phyloP scores from a whole-genome alignment of 2,329 filamentous ascomycete genomes.

The Cladosporium sp. region DNA sequence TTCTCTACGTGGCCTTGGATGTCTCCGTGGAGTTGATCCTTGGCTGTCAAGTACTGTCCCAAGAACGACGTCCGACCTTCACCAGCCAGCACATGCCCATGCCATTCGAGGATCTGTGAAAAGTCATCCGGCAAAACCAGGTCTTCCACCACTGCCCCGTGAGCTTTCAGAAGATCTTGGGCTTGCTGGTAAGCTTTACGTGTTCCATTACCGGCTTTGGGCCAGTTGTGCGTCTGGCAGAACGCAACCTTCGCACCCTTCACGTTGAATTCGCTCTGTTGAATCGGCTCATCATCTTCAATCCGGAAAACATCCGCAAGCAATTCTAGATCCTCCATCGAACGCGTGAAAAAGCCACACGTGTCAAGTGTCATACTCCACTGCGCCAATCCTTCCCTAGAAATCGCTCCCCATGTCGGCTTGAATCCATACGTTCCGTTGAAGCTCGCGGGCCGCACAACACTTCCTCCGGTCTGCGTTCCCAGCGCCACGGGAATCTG shows the following conservation, averaged over 20 bases:
- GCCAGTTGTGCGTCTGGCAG: slow-evolving; percentile 49
- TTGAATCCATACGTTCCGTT: slow-evolving; percentile 61
- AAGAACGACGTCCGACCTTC: slow-evolving; percentile 52
- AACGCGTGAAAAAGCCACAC: slow-evolving; percentile 54
- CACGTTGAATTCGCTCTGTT: slow-evolving; percentile 24
- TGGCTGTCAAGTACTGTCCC: slow-evolving; percentile 46
- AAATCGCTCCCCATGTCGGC: slow-evolving; percentile 59
- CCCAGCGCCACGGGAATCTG: slow-evolving; percentile 57
- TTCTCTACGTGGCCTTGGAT: slow-evolving; percentile 51
- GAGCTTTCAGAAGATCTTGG: slow-evolving; percentile 28
- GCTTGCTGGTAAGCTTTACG: slow-evolving; percentile 31
- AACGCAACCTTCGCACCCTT: slow-evolving; percentile 50
- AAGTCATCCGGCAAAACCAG: slow-evolving; percentile 49
- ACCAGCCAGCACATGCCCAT: slow-evolving; percentile 43
- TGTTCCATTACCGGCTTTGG: slow-evolving; percentile 32
- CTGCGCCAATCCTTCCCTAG: slow-evolving; percentile 54
- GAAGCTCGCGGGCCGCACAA: slow-evolving; percentile 58
- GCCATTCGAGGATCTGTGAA: slow-evolving; percentile 44
- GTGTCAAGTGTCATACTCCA: slow-evolving; percentile 58
- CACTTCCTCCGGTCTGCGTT: slow-evolving; percentile 61
- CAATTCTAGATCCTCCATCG: slow-evolving; percentile 52
- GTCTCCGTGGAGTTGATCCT: slow-evolving; percentile 40
- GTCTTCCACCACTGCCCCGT: slow-evolving; percentile 53
- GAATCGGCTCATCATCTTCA: slow-evolving; percentile 41
- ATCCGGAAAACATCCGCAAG: slow-evolving; percentile 51